Evolutionary conservation across 2,329 filamentous ascomycete genomes (phyloP), one percentile per base, ranked within the genome.

Genomic region (Xylaria sp.): DNA sequence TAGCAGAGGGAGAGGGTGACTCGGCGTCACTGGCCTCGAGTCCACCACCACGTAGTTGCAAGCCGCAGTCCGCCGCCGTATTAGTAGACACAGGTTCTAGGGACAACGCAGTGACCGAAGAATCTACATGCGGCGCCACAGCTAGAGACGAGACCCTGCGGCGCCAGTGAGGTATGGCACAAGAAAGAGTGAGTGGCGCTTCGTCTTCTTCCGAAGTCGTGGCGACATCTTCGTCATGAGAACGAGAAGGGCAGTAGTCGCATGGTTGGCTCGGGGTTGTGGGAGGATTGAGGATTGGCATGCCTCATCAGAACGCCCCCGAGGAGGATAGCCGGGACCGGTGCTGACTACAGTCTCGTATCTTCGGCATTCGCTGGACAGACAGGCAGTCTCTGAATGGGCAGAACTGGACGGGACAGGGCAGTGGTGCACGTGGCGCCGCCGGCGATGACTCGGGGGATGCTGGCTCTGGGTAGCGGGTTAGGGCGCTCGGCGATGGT

Each of bases 241-340:
- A 53, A 23, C 35, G 61, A 48, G 58, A 53, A 64, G 63, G 63
- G 66, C 44, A 69, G 57, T 63, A 54, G 71, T 70, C 70, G 72
- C 71, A 75, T 73, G 63, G 70, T 63, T 73, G 67, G 72, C 70
- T 74, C 69, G 71, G 66, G 69, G 63, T 68, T 68, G 65, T 60
- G 69, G 73, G 60, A 60, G 71, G 69, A 68, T 74, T 74, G 72
- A 71, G 72, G 72, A 75, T 75, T 76, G 73, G 74, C 76, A 78
- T 78, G 74, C 76, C 76, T 77, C 75, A 73, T 77, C 75, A 75
- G 74, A 71, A 73, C 71, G 73, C 71, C 72, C 74, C 75, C 73
- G 70, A 72, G 70, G 69, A 74, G 72, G 65, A 72, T 69, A 68
- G 71, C 73, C 73, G 75, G 72, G 70, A 74, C 72, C 73, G 72